Evolutionary conservation across 257 asterid genomes (phyloP).

Genomic region (Jasminum sambac): DNA sequence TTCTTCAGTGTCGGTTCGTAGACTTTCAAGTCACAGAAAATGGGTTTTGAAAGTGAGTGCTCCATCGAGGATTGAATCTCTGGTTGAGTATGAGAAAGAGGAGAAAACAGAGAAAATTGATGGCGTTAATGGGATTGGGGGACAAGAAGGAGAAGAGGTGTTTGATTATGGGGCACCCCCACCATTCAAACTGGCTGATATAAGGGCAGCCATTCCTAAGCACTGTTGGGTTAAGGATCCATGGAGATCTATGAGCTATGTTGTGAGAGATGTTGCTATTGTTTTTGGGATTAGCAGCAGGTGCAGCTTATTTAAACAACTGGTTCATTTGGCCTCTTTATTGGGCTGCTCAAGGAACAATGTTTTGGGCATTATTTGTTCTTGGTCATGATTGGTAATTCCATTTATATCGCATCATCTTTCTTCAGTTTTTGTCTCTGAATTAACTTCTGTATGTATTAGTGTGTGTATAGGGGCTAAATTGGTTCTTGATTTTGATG

Average conservation of each 20-base stretch:
- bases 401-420: not conserved
- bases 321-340: slow-evolving; percentile 93
- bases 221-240: slow-evolving; percentile 96
- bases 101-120: slow-evolving; percentile 1
- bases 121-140: slow-evolving; percentile 18
- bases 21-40: slow-evolving; percentile 25
- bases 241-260: slow-evolving; percentile 86
- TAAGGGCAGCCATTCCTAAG: slow-evolving; percentile 84
- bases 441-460: not conserved
- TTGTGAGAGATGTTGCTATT: slow-evolving; percentile 68
- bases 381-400: slow-evolving; percentile 94
- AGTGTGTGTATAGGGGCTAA: not conserved
- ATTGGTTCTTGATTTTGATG: not conserved
- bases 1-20: not conserved
- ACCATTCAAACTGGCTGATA: slow-evolving; percentile 75
- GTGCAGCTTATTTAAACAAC: slow-evolving; percentile 71
- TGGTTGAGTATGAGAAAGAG: slow-evolving; percentile 30
- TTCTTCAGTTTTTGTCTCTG: not conserved
- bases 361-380: slow-evolving; percentile 98
- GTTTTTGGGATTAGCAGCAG: slow-evolving; percentile 85
- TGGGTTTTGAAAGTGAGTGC: slow-evolving; percentile 54
- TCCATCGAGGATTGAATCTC: slow-evolving; percentile 32
- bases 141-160: slow-evolving; percentile 20
- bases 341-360: slow-evolving; percentile 89
- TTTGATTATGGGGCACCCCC: slow-evolving; percentile 84